Evolutionary conservation across 176 grass and related monocot genomes (phyloP).

Genomic region (Paspalum notatum): DNA sequence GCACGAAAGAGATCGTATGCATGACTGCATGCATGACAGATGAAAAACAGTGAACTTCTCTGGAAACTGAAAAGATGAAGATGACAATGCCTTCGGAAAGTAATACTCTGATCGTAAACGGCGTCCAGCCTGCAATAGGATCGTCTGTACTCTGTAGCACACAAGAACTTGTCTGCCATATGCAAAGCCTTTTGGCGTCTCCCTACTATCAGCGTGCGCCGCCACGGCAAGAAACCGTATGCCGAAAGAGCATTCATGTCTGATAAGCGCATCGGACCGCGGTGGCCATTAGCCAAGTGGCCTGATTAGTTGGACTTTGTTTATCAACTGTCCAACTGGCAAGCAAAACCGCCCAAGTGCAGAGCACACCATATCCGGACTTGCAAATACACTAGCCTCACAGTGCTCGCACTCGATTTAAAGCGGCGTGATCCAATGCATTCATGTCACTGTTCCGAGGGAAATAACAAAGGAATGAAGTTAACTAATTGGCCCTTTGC

Average conservation of each 20-base stretch:
- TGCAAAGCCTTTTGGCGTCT: neutral
- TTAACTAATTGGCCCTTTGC: conserved; percentile 14
- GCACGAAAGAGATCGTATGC: neutral
- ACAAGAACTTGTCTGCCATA: conserved; percentile 39
- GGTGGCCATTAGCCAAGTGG: conserved; percentile 52
- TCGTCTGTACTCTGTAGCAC: conserved; percentile 7
- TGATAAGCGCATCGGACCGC: conserved; percentile 18
- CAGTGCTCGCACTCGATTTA: neutral
- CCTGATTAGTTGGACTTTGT: conserved; percentile 9
- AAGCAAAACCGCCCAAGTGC: conserved; percentile 10
- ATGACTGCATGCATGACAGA: neutral
- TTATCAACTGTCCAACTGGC: conserved; percentile 24
- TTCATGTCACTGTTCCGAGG: neutral
- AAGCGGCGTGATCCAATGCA: conserved; percentile 16
- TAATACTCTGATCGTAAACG: neutral
- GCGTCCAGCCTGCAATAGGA: neutral
- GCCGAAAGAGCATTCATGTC: conserved; percentile 22
- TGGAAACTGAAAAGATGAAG: conserved; percentile 15
- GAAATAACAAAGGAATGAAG: neutral
- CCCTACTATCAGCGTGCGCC: conserved; percentile 7
- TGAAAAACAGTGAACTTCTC: neutral
- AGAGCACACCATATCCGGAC: neutral
- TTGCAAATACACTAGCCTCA: neutral
- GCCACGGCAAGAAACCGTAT: conserved; percentile 31
- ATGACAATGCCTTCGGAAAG: neutral